Base-by-base conservation (phyloP, 2,329 filamentous ascomycete genomes). In the Arachnopeziza araneosa region DNA sequence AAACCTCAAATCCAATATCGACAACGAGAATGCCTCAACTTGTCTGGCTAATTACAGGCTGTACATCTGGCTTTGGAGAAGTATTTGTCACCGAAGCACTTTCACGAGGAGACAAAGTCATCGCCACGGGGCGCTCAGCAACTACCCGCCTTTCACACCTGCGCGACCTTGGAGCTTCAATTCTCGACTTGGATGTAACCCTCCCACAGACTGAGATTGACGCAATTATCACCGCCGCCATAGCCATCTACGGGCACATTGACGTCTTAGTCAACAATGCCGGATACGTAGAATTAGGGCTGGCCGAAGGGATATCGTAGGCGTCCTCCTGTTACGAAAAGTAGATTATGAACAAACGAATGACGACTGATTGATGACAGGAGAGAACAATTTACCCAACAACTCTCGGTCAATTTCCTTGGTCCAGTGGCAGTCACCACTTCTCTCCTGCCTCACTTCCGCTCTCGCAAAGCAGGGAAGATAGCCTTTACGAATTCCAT, bases 321-420 rank as follows among this genome's bases (percentile, higher is more conserved):
- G 56, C 49, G 1, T 14, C 55, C 49, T 26, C 12, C 22, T 30
- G 5, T 30, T 30, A n/a, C n/a, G n/a, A n/a, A n/a, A n/a, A n/a
- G n/a, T n/a, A n/a, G n/a, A n/a, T n/a, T n/a, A n/a, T n/a, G n/a
- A n/a, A n/a, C n/a, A n/a, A n/a, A n/a, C n/a, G n/a, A n/a, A n/a
- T n/a, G n/a, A n/a, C n/a, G n/a, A n/a, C n/a, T n/a, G n/a, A n/a
- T n/a, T n/a, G n/a, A n/a, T n/a, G n/a, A n/a, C n/a, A 65, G 60
- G 7, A 56, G 49, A 4, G 63, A 66, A 52, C 32, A 54, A 2
- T 61, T 36, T 8, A 24, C 61, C 12, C 12, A 52, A 5, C 57
- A 64, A 44, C 82, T 82, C 69, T 75, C 79, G 67, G 81, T 80
- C 26, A 84, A 85, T 60, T 79, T 84, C 50, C 80, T 83, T 62